Conservation (phyloP, 352 stramenopile species). For the Globisporangium heterothallicum region DNA sequence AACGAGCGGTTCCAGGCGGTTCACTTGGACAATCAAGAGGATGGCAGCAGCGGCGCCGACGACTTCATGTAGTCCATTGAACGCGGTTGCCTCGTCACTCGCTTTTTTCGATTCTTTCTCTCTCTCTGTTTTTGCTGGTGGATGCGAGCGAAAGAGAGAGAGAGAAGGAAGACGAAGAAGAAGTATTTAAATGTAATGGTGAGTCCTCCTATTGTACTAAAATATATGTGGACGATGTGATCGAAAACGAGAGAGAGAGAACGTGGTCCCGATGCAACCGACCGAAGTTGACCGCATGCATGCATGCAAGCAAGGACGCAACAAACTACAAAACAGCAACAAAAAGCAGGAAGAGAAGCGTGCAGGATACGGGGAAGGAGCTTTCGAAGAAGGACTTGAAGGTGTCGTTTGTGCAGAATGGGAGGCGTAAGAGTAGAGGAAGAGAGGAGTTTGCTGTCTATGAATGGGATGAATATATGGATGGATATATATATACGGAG, state of each 20-base stretch:
- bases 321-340: too few relatives aligned
- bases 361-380: too few relatives aligned
- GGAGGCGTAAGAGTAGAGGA: too few relatives aligned
- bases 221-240: neutral
- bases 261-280: neutral
- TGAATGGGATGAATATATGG: constrained; percentile 1
- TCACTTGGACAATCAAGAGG: constrained; percentile 81
- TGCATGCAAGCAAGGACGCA: neutral
- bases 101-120: neutral
- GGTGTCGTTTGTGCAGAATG: too few relatives aligned
- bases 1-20: constrained; percentile 88
- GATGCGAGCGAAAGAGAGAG: neutral
- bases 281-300: neutral
- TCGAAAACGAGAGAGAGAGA: neutral
- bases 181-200: constrained; percentile 5
- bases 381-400: neutral
- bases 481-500: too few relatives aligned
- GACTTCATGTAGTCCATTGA: constrained; percentile 63
- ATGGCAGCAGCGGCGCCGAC: constrained; percentile 60
- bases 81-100: neutral
- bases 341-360: too few relatives aligned
- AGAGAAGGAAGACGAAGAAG: neutral
- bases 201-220: neutral
- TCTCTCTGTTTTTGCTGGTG: neutral
- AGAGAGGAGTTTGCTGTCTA: neutral